Base-by-base conservation (phyloP, 179 eudicot species). In the Beta corolliflora region DNA sequence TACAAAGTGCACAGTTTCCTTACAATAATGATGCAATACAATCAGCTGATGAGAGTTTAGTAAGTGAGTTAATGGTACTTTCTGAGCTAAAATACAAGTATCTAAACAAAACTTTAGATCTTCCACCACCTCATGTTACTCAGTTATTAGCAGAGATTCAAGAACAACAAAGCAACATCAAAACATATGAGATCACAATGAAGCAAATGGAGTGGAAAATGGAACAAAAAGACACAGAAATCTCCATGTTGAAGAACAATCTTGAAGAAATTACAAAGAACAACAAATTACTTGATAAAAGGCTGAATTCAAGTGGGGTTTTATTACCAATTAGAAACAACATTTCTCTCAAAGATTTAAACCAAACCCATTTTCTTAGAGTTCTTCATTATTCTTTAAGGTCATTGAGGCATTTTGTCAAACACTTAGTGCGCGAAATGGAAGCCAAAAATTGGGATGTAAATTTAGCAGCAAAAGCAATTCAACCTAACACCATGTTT, bases 131-230 rank as follows among this genome's bases (percentile, higher is more conserved):
- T 1, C 95, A 92, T 67, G 94, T 93, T 61, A 88, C 98, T 0
- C 81, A 90, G 15, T 67, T 94, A 73, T 88, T 94, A 2, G 92
- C 99, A 0, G 98, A 96, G 88, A 92, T 96, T 80, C 95, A 94
- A 76, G 99, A 96, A 81, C 98, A 92, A 16, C 98, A 96, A 83
- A 87, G 94, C 50, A 82, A 90, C 3, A 93, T 90, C 74, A 95
- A 90, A 87, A 93, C 94, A n/a, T 95, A 93, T 25, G 95, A 93
- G 87, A 91, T 95, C 61, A 88, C 97, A 0, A 92, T 91, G 88
- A 95, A 92, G 84, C 95, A 93, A 78, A 71, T 92, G 87, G 91
- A 89, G 81, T 48, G 78, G 14, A 89, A 88, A 64, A 77, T 89
- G 25, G 88, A 91, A 13, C 75, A 74, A 6, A 91, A 88, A 58